These are phyloP conservation scores for Suhomyces anneliseae DNA, from an alignment of 1,139 yeast genomes.

Conservation along the genomic window DNA sequence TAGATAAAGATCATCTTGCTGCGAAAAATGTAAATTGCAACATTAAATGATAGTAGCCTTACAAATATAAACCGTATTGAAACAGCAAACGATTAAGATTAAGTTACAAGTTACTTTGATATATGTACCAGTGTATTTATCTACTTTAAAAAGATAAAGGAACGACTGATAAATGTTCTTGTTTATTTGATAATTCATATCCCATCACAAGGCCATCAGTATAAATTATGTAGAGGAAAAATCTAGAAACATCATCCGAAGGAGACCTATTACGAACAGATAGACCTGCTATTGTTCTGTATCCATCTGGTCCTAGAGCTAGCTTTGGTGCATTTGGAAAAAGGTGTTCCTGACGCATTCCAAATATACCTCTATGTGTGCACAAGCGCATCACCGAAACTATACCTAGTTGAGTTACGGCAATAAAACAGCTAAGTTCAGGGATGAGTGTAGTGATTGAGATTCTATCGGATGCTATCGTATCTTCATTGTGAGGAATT, in stretches of 20 bases:
- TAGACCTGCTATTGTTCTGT: constrained; percentile 36
- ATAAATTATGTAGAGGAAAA: constrained; percentile 29
- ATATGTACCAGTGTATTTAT: no score
- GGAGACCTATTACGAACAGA: constrained; percentile 26
- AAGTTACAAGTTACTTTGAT: no score
- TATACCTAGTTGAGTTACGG: constrained; percentile 60
- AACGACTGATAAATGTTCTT: not conserved
- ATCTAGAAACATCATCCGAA: constrained; percentile 19
- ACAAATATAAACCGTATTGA: no score
- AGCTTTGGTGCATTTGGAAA: constrained; percentile 44
- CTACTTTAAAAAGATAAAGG: not conserved
- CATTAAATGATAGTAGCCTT: no score
- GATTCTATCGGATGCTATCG: constrained; percentile 49
- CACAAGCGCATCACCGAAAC: constrained; percentile 59
- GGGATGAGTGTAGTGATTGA: constrained; percentile 55
- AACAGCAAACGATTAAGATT: no score
- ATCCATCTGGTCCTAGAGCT: constrained; percentile 28
- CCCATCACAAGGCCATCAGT: constrained; percentile 35
- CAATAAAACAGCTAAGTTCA: constrained; percentile 52
- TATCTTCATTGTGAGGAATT: constrained; percentile 37
- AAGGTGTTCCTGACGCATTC: constrained; percentile 61
- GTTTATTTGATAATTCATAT: constrained; percentile 18
- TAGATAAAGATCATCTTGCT: no score
- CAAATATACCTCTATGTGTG: constrained; percentile 53
- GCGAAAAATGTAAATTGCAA: no score